Evolutionary conservation across 371 early-diverging fungal genomes (phyloP).

Genomic region (Mucor plumbeus): DNA sequence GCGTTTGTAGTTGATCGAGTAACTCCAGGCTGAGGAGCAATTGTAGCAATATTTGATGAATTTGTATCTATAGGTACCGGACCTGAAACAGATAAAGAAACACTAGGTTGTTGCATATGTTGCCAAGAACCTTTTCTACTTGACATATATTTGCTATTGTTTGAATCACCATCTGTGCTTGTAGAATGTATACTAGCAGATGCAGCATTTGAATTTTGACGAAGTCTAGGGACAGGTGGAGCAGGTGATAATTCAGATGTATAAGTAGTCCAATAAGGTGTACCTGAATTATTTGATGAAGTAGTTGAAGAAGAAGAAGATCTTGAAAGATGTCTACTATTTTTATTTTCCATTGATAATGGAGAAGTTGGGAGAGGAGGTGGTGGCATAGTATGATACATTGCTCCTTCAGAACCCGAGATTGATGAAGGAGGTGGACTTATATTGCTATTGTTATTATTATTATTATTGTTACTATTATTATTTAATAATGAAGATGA

Average conservation of each 20-base stretch:
- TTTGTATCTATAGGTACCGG: neutral
- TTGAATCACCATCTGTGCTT: constrained; percentile 25
- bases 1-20: constrained; percentile 17
- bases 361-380: constrained; percentile 21
- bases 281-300: constrained; percentile 18
- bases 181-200: constrained; percentile 27
- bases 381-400: constrained; percentile 11
- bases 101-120: constrained; percentile 21
- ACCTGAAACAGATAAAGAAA: neutral
- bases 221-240: constrained; percentile 24
- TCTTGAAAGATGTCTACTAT: constrained; percentile 21
- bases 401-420: constrained; percentile 12
- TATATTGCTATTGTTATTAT: constrained; percentile 12
- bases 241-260: constrained; percentile 19
- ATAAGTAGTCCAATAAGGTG: constrained; percentile 17
- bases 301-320: constrained; percentile 27
- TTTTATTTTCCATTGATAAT: neutral
- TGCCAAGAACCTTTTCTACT: constrained; percentile 32
- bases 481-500: constrained; percentile 8
- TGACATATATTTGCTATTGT: neutral
- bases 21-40: constrained; percentile 1
- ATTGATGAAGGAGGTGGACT: constrained; percentile 39
- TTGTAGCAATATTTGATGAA: neutral
- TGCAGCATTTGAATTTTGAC: constrained; percentile 31
- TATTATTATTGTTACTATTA: constrained; percentile 5